Evolutionary conservation across 352 stramenopile species (phyloP).

Genomic region (Phytophthora ramorum): DNA sequence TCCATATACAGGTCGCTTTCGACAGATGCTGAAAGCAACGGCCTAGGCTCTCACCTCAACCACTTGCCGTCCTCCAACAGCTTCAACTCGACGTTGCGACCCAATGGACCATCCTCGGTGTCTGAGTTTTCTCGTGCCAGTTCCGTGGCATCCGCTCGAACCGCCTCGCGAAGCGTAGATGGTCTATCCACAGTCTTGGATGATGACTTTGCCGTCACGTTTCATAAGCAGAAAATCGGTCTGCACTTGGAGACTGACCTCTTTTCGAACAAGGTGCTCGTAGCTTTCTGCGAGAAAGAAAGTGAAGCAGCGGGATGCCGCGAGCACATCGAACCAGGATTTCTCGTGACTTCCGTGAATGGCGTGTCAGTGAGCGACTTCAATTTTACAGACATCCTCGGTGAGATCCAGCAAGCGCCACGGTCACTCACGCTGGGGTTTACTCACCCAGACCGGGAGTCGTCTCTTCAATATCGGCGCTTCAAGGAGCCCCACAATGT

Average conservation of each 20-base stretch:
- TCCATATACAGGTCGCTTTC: slow-evolving; percentile 15
- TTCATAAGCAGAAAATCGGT: slow-evolving; percentile 65
- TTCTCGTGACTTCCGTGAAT: slow-evolving; percentile 75
- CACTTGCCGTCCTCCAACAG: slow-evolving; percentile 23
- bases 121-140: slow-evolving; percentile 26
- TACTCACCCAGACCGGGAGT: slow-evolving; percentile 37
- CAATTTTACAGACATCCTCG: slow-evolving; percentile 56
- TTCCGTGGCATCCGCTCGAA: slow-evolving; percentile 12
- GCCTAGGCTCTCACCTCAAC: slow-evolving; percentile 5
- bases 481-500: slow-evolving; percentile 64
- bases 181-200: slow-evolving; percentile 24
- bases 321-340: slow-evolving; percentile 54
- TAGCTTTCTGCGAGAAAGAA: slow-evolving; percentile 69
- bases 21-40: slow-evolving; percentile 12
- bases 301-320: slow-evolving; percentile 56
- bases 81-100: slow-evolving; percentile 12
- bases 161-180: slow-evolving; percentile 2
- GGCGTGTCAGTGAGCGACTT: slow-evolving; percentile 48
- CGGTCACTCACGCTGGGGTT: slow-evolving; percentile 72
- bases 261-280: slow-evolving; percentile 62
- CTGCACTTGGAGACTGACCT: slow-evolving; percentile 76
- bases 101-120: not conserved
- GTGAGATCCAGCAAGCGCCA: slow-evolving; percentile 51
- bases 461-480: slow-evolving; percentile 39
- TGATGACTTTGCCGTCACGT: slow-evolving; percentile 66